phyloP scores from a whole-genome alignment of 208 protist genomes.

The Leptomonas seymouri region DNA sequence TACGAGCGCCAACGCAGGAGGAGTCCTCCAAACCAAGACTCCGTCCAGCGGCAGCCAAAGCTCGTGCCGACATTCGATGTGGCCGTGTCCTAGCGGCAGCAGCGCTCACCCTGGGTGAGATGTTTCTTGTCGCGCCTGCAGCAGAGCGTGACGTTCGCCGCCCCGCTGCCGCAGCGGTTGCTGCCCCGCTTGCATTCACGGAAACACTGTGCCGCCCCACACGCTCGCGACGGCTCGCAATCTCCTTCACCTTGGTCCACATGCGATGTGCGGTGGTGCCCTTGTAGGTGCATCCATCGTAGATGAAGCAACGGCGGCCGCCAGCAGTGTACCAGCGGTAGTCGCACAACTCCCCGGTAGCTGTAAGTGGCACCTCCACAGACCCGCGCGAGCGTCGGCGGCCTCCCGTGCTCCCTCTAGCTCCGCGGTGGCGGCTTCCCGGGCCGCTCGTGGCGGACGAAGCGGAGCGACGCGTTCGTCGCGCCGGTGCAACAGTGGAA shows the following conservation, averaged over 20 bases:
- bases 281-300: slow-evolving; percentile 62
- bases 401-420: neutral
- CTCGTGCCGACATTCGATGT: slow-evolving; percentile 1
- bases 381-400: neutral
- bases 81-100: neutral
- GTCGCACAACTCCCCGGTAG: slow-evolving; percentile 46
- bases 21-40: neutral
- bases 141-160: neutral
- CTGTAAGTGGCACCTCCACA: slow-evolving; percentile 31
- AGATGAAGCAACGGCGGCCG: slow-evolving; percentile 67
- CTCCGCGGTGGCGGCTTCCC: neutral
- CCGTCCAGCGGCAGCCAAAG: neutral
- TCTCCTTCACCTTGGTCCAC: slow-evolving; percentile 67
- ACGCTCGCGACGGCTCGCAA: neutral
- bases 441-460: neutral
- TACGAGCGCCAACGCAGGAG: neutral
- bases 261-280: slow-evolving; percentile 60
- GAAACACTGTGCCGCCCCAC: neutral
- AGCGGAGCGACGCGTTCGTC: neutral
- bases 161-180: no score
- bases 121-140: neutral
- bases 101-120: neutral
- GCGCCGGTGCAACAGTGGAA: no score
- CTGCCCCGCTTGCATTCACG: no score
- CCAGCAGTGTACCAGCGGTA: slow-evolving; percentile 65